Conservation (phyloP, 345 rosid genomes). For the Aquilaria malaccensis region DNA sequence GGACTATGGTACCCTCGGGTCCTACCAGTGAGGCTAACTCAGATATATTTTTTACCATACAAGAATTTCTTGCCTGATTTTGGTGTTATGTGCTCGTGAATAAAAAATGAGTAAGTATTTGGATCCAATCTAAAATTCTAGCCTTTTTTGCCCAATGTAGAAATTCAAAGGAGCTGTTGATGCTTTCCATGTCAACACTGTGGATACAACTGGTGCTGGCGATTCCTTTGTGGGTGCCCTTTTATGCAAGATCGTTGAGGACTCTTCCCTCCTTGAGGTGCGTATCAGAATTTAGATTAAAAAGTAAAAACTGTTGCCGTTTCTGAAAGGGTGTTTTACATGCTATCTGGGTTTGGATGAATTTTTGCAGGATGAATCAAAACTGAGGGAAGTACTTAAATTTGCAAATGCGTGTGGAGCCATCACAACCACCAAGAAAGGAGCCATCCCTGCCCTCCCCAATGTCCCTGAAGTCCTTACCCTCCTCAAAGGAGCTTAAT, state of each 20-base stretch:
- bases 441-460: slow-evolving; percentile 98
- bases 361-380: slow-evolving; percentile 52
- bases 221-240: slow-evolving; percentile 91
- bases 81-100: too few species aligned
- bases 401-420: slow-evolving; percentile 96
- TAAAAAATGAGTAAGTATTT: too few species aligned
- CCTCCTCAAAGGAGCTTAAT: slow-evolving; percentile 26
- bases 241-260: slow-evolving; percentile 70
- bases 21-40: too few species aligned
- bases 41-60: too few species aligned
- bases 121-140: too few species aligned
- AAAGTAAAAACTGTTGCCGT: too few species aligned
- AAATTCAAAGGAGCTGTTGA: slow-evolving; percentile 72
- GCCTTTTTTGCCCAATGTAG: slow-evolving; percentile 23
- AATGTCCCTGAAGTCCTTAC: slow-evolving; percentile 43
- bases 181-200: slow-evolving; percentile 61
- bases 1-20: too few species aligned
- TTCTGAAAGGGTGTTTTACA: not conserved
- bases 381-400: slow-evolving; percentile 63
- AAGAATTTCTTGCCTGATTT: too few species aligned
- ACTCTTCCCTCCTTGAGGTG: slow-evolving; percentile 66
- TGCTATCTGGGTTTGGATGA: not conserved
- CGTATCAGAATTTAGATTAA: not conserved
- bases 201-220: slow-evolving; percentile 98
- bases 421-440: slow-evolving; percentile 93